A percentile compares a stretch with the other conserved stretches of the same genome.
Evolutionary conservation across 1,284 basidiomycete genomes (phyloP).

Genomic region (Pisolithus thermaeus): DNA sequence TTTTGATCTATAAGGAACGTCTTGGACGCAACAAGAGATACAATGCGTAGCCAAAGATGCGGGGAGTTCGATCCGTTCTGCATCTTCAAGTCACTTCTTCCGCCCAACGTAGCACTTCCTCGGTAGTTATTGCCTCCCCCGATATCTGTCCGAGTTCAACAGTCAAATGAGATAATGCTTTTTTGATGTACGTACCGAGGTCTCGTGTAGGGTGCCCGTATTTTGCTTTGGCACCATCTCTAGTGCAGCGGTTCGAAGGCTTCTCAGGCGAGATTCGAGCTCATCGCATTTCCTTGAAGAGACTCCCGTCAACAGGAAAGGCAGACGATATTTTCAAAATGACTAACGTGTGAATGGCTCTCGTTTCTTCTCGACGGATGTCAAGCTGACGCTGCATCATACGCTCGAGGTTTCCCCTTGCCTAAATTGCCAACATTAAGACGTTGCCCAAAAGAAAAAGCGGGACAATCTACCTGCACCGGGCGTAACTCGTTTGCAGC

Average conservation of each 20-base stretch:
- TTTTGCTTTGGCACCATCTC: constrained; percentile 8
- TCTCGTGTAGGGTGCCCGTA: constrained; percentile 2
- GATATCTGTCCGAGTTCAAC: not conserved
- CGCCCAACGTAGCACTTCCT: constrained; percentile 56
- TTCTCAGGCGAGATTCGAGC: constrained; percentile 54
- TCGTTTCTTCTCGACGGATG: constrained; percentile 62
- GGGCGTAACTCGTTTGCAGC: constrained; percentile 78
- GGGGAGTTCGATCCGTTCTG: too few species aligned
- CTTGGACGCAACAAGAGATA: too few species aligned
- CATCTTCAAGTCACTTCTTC: constrained; percentile 40
- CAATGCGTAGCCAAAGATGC: too few species aligned
- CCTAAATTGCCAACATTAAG: constrained; percentile 33
- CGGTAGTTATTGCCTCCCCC: constrained; percentile 16
- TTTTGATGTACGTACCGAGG: constrained; percentile 8
- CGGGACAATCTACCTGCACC: constrained; percentile 49
- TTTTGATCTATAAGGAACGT: too few species aligned
- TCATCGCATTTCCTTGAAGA: constrained; percentile 57
- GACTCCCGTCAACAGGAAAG: constrained; percentile 5
- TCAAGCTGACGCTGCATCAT: constrained; percentile 75
- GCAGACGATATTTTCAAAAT: not conserved
- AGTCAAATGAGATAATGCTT: not conserved
- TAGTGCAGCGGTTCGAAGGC: constrained; percentile 36
- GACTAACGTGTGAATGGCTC: constrained; percentile 54
- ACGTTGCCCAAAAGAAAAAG: not conserved
- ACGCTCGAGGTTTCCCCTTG: constrained; percentile 62